Conservation (phyloP, 805 yeast species). For the Myxozyma sirexii region DNA sequence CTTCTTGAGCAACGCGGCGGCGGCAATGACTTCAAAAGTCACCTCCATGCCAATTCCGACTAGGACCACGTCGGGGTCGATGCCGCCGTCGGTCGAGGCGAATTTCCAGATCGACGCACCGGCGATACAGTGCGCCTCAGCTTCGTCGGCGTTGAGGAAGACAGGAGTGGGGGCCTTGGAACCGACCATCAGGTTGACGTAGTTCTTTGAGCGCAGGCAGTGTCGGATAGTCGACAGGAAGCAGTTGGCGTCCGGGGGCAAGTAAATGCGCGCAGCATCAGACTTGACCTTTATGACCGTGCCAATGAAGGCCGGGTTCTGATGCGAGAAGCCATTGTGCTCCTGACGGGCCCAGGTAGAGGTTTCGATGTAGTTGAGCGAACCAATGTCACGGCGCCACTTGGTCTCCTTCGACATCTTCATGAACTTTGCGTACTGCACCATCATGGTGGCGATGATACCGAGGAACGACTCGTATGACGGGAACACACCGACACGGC, state of each 20-base stretch:
- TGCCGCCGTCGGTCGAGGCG: constrained; percentile 33
- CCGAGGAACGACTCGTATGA: constrained; percentile 35
- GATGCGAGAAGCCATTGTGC: constrained; percentile 37
- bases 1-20: constrained; percentile 32
- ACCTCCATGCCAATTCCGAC: constrained; percentile 35
- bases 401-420: constrained; percentile 33
- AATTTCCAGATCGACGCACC: constrained; percentile 36
- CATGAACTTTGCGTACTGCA: constrained; percentile 35
- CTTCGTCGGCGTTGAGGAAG: constrained; percentile 32
- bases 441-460: constrained; percentile 35
- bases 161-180: constrained; percentile 32
- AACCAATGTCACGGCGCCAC: constrained; percentile 32
- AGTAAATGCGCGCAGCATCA: constrained; percentile 33
- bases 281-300: constrained; percentile 34
- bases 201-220: constrained; percentile 30
- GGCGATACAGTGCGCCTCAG: constrained; percentile 34
- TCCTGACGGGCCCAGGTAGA: constrained; percentile 37
- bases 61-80: constrained; percentile 34
- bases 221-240: constrained; percentile 31
- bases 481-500: constrained; percentile 35
- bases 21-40: constrained; percentile 35
- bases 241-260: constrained; percentile 36
- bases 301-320: constrained; percentile 34
- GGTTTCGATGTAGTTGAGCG: constrained; percentile 34
- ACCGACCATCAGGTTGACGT: constrained; percentile 34